Conservation (phyloP, 345 rosid species). For the Gossypium mustelinum region DNA sequence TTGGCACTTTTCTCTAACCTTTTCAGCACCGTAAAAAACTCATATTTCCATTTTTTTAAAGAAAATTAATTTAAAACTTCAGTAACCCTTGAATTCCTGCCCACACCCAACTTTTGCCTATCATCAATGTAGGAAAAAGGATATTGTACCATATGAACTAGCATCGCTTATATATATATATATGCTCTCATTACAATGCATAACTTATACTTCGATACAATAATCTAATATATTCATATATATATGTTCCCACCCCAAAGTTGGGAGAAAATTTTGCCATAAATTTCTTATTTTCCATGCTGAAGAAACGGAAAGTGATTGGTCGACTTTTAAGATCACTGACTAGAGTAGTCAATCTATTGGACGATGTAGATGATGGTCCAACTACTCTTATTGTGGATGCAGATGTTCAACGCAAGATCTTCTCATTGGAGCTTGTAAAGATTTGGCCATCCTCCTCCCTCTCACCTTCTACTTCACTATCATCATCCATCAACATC, state of each 20-base stretch:
- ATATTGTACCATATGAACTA: slow-evolving; percentile 10
- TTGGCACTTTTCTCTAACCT: slow-evolving; percentile 16
- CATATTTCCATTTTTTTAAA: not conserved
- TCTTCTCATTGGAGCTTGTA: slow-evolving; percentile 21
- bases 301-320: slow-evolving; percentile 33
- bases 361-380: slow-evolving; percentile 28
- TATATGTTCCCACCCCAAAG: not conserved
- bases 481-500: slow-evolving; percentile 31
- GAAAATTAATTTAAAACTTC: not conserved
- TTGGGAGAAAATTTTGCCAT: slow-evolving; percentile 12
- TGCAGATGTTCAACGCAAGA: slow-evolving; percentile 21
- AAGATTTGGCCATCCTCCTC: slow-evolving; percentile 23
- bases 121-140: slow-evolving; percentile 25
- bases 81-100: slow-evolving; percentile 22
- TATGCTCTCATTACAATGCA: slow-evolving; percentile 8
- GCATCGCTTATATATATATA: not conserved
- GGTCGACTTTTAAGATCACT: slow-evolving; percentile 25
- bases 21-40: slow-evolving; percentile 12
- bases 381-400: slow-evolving; percentile 21
- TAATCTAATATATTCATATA: not conserved
- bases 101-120: slow-evolving; percentile 20
- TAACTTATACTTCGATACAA: not conserved
- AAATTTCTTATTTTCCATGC: not conserved
- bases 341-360: slow-evolving; percentile 21
- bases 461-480: slow-evolving; percentile 20